These are phyloP conservation scores for Metschnikowia henanensis DNA, from an alignment of 805 yeast species.

Conservation along the genomic window DNA sequence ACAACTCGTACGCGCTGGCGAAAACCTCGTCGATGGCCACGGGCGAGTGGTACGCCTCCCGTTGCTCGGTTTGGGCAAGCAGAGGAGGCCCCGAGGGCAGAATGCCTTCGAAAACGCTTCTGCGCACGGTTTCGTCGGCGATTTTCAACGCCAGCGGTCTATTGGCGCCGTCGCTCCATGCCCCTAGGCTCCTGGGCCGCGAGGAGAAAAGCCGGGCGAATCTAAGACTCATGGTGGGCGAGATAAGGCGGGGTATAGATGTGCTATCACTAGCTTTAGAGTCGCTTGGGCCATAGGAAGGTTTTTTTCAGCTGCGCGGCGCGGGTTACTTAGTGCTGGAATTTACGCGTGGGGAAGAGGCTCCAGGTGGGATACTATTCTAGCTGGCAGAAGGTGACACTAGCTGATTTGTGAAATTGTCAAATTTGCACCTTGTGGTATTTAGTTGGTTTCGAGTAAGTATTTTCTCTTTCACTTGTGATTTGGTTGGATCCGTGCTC, in stretches of 20 bases:
- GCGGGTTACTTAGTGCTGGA: conserved; percentile 9
- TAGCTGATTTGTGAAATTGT: background rate
- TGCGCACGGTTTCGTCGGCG: conserved; percentile 19
- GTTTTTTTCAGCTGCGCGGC: conserved; percentile 5
- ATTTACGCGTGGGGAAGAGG: conserved; percentile 2
- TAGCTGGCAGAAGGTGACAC: no score
- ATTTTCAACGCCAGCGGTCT: conserved; percentile 31
- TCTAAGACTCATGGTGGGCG: conserved; percentile 15
- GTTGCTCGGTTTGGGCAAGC: conserved; percentile 41
- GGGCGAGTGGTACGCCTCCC: conserved; percentile 64
- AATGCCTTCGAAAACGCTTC: conserved; percentile 25
- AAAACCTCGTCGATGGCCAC: conserved; percentile 70
- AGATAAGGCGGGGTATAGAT: background rate
- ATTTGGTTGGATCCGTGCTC: no score
- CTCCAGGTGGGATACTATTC: background rate
- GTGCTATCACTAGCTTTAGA: background rate
- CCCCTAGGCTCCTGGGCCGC: conserved; percentile 16
- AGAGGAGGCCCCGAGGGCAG: conserved; percentile 51
- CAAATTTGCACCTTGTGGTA: background rate
- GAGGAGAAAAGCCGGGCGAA: conserved; percentile 16
- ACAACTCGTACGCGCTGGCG: conserved; percentile 60
- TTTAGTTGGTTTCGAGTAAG: no score
- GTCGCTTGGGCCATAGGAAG: conserved; percentile 1
- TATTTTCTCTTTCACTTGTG: no score
- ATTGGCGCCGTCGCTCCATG: conserved; percentile 35